Percentiles rank a stretch among this genome's conserved stretches.
Conservation (phyloP, 208 protist genomes). For the Wallacemonas sp. region DNA sequence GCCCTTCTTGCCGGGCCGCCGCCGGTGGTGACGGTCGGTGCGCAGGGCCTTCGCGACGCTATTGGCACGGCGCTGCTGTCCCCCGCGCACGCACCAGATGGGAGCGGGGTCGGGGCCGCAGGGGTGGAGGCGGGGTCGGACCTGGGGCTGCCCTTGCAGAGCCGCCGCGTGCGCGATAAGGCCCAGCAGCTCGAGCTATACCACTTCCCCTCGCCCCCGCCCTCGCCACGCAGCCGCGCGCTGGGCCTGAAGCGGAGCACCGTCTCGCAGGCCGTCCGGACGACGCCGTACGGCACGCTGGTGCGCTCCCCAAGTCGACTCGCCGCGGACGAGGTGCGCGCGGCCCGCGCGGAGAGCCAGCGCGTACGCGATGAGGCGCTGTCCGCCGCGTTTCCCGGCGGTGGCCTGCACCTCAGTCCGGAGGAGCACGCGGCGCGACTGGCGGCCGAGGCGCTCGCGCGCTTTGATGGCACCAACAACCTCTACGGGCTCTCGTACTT, state of each 20-base stretch:
- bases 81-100: too few relatives aligned
- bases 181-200: neutral
- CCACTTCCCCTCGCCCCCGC: slow-evolving; percentile 15
- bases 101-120: slow-evolving; percentile 1
- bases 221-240: slow-evolving; percentile 5
- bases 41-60: neutral
- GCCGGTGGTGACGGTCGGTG: slow-evolving; percentile 8
- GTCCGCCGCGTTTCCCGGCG: neutral
- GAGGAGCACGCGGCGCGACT: slow-evolving; percentile 10
- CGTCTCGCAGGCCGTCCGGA: slow-evolving; percentile 3
- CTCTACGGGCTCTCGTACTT: slow-evolving; percentile 79
- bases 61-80: neutral
- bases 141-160: neutral
- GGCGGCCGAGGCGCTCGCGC: slow-evolving; percentile 21
- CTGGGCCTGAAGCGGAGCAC: neutral
- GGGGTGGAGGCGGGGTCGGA: neutral
- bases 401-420: slow-evolving; percentile 12
- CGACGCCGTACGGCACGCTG: slow-evolving; percentile 11
- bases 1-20: neutral
- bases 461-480: slow-evolving; percentile 42
- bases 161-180: neutral
- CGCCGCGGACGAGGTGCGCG: slow-evolving; percentile 1
- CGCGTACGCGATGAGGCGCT: slow-evolving; percentile 28
- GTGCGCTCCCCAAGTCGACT: slow-evolving; percentile 12
- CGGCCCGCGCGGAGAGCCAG: slow-evolving; percentile 7